Conservation (phyloP, 2,329 filamentous ascomycete species). For the Tolypocladium endophyticum region DNA sequence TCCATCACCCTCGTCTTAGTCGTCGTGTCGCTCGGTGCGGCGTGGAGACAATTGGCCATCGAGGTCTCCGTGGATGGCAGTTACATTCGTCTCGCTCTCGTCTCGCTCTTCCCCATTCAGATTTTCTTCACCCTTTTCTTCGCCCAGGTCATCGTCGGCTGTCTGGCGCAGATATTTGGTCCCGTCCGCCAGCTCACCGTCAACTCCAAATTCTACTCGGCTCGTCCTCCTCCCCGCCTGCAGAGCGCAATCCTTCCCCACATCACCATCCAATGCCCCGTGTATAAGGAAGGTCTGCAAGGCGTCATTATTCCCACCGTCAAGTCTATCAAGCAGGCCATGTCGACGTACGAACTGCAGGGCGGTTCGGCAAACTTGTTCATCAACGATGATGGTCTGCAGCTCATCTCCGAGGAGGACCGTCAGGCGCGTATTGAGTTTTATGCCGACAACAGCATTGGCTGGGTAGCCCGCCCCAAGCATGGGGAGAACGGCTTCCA, state of each 20-base stretch:
- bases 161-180: constrained; percentile 64
- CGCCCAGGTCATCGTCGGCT: constrained; percentile 66
- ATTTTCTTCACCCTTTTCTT: constrained; percentile 79
- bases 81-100: constrained; percentile 53
- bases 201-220: constrained; percentile 79
- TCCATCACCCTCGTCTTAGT: constrained; percentile 56
- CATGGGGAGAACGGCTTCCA: constrained; percentile 53
- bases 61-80: constrained; percentile 55
- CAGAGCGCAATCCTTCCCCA: constrained; percentile 51
- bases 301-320: constrained; percentile 70
- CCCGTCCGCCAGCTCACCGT: constrained; percentile 60
- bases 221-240: constrained; percentile 53
- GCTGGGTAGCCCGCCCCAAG: constrained; percentile 56
- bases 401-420: constrained; percentile 53
- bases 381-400: constrained; percentile 65
- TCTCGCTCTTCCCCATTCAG: constrained; percentile 58
- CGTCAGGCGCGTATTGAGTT: constrained; percentile 55
- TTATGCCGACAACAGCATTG: constrained; percentile 58
- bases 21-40: constrained; percentile 55
- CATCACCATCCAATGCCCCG: constrained; percentile 75
- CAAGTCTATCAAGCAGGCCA: constrained; percentile 66
- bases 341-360: constrained; percentile 66
- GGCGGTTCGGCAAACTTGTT: constrained; percentile 72
- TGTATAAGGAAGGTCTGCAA: constrained; percentile 74
- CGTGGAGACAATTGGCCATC: constrained; percentile 58